Evolutionary conservation across 768 basidiomycete species (phyloP).

Genomic region (Sarcomyxa edulis): DNA sequence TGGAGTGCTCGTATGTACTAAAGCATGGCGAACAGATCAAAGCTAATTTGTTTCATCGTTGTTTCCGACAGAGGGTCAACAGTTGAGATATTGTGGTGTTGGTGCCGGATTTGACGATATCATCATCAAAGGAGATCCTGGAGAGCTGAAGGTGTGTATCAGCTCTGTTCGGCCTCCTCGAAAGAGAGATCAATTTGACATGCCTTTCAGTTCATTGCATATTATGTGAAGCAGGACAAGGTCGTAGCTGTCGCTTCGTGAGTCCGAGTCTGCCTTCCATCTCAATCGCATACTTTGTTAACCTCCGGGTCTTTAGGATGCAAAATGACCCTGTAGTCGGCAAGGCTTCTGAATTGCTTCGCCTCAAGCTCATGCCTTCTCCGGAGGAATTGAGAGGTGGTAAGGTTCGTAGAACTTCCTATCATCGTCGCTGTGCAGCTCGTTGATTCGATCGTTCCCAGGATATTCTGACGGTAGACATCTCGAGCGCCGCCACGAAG

Average conservation of each 20-base stretch:
- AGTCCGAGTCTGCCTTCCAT: slow-evolving; percentile 7
- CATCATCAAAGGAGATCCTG: slow-evolving; percentile 69
- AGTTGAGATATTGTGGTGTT: slow-evolving; percentile 80
- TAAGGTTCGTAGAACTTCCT: slow-evolving; percentile 42
- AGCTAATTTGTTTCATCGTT: neutral
- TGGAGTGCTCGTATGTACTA: slow-evolving; percentile 78
- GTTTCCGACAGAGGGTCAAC: slow-evolving; percentile 63
- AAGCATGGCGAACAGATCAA: neutral
- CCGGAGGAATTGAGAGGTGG: slow-evolving; percentile 68
- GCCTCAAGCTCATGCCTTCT: slow-evolving; percentile 77
- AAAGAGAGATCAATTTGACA: slow-evolving; percentile 1
- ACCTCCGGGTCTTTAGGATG: slow-evolving; percentile 49
- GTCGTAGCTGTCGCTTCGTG: slow-evolving; percentile 67
- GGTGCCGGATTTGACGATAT: slow-evolving; percentile 71
- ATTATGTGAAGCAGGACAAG: slow-evolving; percentile 62
- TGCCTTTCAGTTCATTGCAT: slow-evolving; percentile 63
- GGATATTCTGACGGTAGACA: slow-evolving; percentile 37
- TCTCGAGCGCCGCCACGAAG: too few species aligned
- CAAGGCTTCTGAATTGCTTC: slow-evolving; percentile 73
- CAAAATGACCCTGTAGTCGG: slow-evolving; percentile 77
- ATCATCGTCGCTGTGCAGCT: neutral
- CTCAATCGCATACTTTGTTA: neutral
- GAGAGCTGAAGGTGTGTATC: slow-evolving; percentile 65
- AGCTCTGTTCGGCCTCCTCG: neutral
- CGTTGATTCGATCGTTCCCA: slow-evolving; percentile 12